These are phyloP conservation scores for Amauroascus verrucosus DNA, from an alignment of 2,329 filamentous ascomycete species.

Conservation along the genomic window DNA sequence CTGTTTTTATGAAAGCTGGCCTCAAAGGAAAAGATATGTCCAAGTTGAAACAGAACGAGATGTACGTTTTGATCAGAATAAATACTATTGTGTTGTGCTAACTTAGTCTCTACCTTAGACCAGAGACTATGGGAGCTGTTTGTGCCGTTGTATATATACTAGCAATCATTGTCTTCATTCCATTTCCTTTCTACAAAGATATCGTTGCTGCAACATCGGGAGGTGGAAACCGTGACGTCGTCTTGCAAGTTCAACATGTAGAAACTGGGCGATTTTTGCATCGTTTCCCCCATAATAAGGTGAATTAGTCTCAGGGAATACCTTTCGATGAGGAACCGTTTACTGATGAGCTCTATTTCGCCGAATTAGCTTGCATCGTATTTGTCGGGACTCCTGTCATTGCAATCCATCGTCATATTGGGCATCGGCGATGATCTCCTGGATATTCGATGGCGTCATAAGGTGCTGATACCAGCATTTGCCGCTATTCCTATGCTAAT, in stretches of 20 bases:
- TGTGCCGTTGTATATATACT: conserved; percentile 89
- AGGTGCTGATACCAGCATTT: conserved; percentile 93
- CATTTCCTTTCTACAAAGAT: conserved; percentile 96
- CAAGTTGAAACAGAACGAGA: conserved; percentile 62
- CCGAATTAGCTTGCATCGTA: conserved; percentile 71
- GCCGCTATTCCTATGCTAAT: conserved; percentile 87
- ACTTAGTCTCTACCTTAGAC: conserved; percentile 41
- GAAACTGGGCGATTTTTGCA: conserved; percentile 79
- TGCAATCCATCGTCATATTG: conserved; percentile 82
- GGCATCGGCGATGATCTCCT: conserved; percentile 94
- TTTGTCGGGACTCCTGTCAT: conserved; percentile 82
- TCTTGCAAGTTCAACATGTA: conserved; percentile 60
- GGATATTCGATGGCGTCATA: conserved; percentile 97
- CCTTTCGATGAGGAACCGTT: not conserved
- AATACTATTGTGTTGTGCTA: not conserved
- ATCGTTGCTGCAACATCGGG: conserved; percentile 91
- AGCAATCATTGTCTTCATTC: conserved; percentile 81
- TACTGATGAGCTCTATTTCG: not conserved
- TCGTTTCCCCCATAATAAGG: conserved; percentile 89
- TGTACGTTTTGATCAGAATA: conserved; percentile 42
- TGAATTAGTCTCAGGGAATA: conserved; percentile 29
- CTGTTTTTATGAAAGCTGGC: conserved; percentile 76
- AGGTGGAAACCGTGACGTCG: conserved; percentile 80
- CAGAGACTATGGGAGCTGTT: conserved; percentile 91
- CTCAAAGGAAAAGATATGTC: conserved; percentile 84